These are phyloP conservation scores for Diaporthe sp. DNA, from an alignment of 2,329 filamentous ascomycete species.

Conservation along the genomic window DNA sequence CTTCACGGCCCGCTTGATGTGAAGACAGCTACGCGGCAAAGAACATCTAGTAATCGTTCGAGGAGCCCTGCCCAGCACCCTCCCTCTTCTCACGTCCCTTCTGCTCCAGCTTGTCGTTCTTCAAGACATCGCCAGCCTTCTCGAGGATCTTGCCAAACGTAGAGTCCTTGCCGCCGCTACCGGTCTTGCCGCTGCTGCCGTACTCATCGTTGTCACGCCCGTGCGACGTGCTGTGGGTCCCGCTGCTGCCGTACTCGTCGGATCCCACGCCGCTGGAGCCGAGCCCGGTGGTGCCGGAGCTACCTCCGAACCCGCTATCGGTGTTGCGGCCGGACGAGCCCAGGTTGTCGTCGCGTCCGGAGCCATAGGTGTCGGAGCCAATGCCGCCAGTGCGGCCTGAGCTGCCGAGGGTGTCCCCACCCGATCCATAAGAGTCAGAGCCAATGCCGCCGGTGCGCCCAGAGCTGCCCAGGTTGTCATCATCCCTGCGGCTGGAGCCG, in stretches of 20 bases:
- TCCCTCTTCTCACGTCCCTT: conserved; percentile 67
- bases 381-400: conserved; percentile 33
- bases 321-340: conserved; percentile 41
- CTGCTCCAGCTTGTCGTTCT: conserved; percentile 61
- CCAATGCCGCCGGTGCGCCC: conserved; percentile 21
- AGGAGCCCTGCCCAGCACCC: conserved; percentile 48
- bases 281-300: conserved; percentile 18
- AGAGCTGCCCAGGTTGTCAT: conserved; percentile 42
- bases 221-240: conserved; percentile 38
- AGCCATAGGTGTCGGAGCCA: conserved; percentile 20
- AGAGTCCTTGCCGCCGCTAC: conserved; percentile 53
- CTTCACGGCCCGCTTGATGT: not conserved
- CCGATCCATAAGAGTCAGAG: conserved; percentile 23
- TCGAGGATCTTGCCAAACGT: conserved; percentile 71
- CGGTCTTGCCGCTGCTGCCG: conserved; percentile 42
- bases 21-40: not conserved
- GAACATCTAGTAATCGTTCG: conserved; percentile 33
- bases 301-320: conserved; percentile 28
- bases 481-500: conserved; percentile 40
- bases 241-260: conserved; percentile 37
- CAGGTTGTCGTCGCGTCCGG: conserved; percentile 34
- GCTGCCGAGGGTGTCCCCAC: conserved; percentile 38
- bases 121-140: conserved; percentile 66
- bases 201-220: conserved; percentile 41
- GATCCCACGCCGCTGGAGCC: conserved; percentile 26